phyloP scores from a whole-genome alignment of 2,329 filamentous ascomycete genomes.

The Colletotrichum shisoi region DNA sequence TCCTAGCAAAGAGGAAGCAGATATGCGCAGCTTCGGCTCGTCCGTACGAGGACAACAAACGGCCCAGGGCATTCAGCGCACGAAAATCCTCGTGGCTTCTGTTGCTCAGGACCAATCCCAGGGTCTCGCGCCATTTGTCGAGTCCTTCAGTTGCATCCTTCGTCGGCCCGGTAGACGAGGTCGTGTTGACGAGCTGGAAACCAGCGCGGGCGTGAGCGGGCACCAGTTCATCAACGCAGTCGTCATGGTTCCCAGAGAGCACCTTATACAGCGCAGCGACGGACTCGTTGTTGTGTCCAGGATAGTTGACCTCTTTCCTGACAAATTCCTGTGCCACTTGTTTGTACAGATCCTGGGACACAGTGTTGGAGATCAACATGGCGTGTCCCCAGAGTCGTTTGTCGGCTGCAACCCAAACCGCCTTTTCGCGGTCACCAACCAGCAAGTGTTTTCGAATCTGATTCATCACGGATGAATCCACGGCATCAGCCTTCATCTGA shows the following conservation, averaged over 20 bases:
- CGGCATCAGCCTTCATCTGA: slow-evolving; percentile 66
- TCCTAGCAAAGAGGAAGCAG: slow-evolving; percentile 87
- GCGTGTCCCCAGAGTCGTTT: slow-evolving; percentile 96
- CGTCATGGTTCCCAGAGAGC: slow-evolving; percentile 90
- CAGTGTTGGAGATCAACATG: slow-evolving; percentile 80
- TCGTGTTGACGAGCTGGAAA: slow-evolving; percentile 86
- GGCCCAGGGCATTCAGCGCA: slow-evolving; percentile 81
- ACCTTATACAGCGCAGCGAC: slow-evolving; percentile 92
- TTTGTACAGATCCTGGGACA: slow-evolving; percentile 87
- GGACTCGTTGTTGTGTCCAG: slow-evolving; percentile 81
- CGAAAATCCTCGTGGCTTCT: slow-evolving; percentile 80
- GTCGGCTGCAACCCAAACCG: slow-evolving; percentile 92
- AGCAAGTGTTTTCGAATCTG: slow-evolving; percentile 77
- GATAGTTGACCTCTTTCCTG: slow-evolving; percentile 87
- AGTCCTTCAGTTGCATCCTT: slow-evolving; percentile 83
- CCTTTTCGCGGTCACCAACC: slow-evolving; percentile 84
- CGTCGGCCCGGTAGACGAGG: slow-evolving; percentile 65
- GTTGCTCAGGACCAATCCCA: slow-evolving; percentile 86
- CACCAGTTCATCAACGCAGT: slow-evolving; percentile 94
- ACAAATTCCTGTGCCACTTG: slow-evolving; percentile 96
- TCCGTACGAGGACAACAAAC: slow-evolving; percentile 82
- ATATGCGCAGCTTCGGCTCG: slow-evolving; percentile 91
- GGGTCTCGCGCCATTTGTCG: slow-evolving; percentile 92
- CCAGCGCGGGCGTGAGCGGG: slow-evolving; percentile 91
- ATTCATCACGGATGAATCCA: slow-evolving; percentile 74